Evolutionary conservation across 345 rosid genomes (phyloP).

Genomic region (Eutrema yunnanense): DNA sequence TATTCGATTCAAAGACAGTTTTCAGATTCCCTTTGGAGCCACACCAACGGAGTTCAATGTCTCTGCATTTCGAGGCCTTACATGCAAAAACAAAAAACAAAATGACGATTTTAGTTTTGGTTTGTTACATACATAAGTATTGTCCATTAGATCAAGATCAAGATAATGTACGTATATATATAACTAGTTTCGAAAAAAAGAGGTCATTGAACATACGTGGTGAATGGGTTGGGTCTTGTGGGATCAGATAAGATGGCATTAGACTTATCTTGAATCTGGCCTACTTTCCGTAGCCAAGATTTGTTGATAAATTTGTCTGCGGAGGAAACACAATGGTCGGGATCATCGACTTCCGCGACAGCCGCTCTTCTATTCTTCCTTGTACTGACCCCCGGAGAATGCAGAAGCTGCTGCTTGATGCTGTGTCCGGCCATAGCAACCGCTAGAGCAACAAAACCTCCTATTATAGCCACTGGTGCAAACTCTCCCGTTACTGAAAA

Average conservation of each 20-base stretch:
- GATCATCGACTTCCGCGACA: constrained; percentile 42
- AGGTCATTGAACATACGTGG: constrained; percentile 17
- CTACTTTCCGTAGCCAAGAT: constrained; percentile 48
- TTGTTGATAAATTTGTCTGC: constrained; percentile 38
- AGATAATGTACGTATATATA: neutral
- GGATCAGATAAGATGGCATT: constrained; percentile 22
- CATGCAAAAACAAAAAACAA: neutral
- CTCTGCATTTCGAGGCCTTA: constrained; percentile 38
- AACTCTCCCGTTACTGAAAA: constrained; percentile 31
- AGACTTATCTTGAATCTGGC: constrained; percentile 40
- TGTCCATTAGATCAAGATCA: neutral
- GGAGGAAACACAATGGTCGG: constrained; percentile 28
- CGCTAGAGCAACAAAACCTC: constrained; percentile 37
- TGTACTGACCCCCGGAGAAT: constrained; percentile 37
- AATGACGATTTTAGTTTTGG: neutral
- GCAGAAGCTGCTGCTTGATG: constrained; percentile 41
- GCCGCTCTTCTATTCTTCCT: constrained; percentile 47
- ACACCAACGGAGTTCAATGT: constrained; percentile 39
- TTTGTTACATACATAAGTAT: neutral
- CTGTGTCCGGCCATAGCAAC: constrained; percentile 35
- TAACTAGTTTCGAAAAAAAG: neutral
- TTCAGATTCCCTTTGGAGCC: constrained; percentile 30
- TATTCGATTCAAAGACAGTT: neutral
- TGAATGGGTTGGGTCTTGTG: constrained; percentile 32
- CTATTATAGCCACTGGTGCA: constrained; percentile 38